Conservation (phyloP, 139 green algal species). For the Micromonas commoda region DNA sequence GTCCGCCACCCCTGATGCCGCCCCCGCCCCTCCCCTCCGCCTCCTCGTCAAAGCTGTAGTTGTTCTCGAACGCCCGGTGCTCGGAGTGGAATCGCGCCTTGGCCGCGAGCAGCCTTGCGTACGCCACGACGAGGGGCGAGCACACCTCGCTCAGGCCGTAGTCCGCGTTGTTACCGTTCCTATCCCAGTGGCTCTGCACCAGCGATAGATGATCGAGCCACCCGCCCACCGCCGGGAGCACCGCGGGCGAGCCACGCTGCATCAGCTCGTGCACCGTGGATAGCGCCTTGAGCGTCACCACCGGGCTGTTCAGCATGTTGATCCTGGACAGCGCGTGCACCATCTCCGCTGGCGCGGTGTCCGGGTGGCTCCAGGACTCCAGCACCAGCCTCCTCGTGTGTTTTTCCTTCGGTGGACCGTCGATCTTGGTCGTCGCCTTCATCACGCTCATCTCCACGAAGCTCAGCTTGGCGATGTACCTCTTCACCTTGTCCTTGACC, state of each 20-base stretch:
- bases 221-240: not conserved
- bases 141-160: not conserved
- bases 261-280: conserved; percentile 7
- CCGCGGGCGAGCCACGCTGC: not conserved
- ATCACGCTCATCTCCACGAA: not conserved
- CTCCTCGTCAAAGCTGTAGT: not conserved
- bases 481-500: not conserved
- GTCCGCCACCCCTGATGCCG: not conserved
- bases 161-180: not conserved
- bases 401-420: not conserved
- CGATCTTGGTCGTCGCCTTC: not conserved
- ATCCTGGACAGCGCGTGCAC: not conserved
- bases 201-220: not conserved
- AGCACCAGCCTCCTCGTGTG: not conserved
- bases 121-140: not conserved
- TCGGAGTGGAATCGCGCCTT: conserved; percentile 5
- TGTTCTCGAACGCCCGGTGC: conserved; percentile 2
- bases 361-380: not conserved
- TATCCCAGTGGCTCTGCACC: not conserved
- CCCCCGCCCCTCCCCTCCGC: not conserved
- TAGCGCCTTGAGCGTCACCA: conserved; percentile 1
- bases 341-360: not conserved
- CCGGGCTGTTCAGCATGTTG: not conserved
- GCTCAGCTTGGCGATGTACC: not conserved
- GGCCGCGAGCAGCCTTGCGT: not conserved